A percentile compares a stretch with the other conserved stretches of the same genome.
phyloP scores from a whole-genome alignment of 2,329 filamentous ascomycete species.

The Pochonia chlamydosporia region DNA sequence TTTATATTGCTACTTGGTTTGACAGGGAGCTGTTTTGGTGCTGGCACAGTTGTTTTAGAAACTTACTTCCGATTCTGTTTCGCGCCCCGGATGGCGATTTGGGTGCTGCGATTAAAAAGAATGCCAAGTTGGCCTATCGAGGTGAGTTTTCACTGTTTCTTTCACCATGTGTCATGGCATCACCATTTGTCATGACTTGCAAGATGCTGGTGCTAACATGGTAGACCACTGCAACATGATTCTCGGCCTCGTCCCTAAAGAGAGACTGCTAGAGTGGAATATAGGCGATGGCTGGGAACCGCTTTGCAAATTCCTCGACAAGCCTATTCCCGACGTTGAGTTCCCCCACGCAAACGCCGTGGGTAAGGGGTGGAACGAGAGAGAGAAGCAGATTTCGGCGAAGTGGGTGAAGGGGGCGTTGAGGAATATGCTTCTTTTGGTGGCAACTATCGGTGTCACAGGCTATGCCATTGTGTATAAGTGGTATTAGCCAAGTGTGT shows the following conservation, averaged over 20 bases:
- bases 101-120: background rate
- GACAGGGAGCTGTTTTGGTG: background rate
- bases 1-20: background rate
- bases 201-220: background rate
- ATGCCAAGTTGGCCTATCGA: constrained; percentile 6
- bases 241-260: constrained; percentile 8
- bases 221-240: constrained; percentile 24
- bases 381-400: background rate
- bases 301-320: background rate
- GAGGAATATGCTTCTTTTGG: background rate
- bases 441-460: background rate
- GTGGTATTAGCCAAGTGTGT: too few species aligned
- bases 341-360: background rate
- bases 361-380: background rate
- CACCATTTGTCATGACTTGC: background rate
- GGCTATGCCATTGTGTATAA: background rate
- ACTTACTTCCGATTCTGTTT: background rate
- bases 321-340: background rate
- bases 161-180: background rate
- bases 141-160: constrained; percentile 4
- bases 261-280: background rate
- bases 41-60: background rate
- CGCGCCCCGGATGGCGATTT: background rate
- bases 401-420: background rate
- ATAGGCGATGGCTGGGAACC: background rate